Evolutionary conservation across 2,329 filamentous ascomycete species (phyloP).

Genomic region (Aureobasidium sp.): DNA sequence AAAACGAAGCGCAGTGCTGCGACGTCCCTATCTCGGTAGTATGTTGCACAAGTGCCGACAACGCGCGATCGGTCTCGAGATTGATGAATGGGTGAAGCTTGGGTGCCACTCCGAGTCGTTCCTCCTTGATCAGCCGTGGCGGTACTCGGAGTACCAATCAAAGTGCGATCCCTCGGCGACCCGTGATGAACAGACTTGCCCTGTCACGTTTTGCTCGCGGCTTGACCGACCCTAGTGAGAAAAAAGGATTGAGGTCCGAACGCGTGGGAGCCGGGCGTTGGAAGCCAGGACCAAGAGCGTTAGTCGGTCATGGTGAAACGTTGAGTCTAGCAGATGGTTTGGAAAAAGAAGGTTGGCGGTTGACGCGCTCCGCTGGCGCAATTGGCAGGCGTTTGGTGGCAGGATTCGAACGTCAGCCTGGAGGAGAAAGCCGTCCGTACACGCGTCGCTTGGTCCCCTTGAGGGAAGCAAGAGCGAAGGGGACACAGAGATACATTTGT

Average conservation of each 20-base stretch:
- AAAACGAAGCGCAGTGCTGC: neutral
- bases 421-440: neutral
- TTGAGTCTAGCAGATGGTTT: conserved; percentile 11
- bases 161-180: neutral
- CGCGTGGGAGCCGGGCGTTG: conserved; percentile 14
- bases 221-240: conserved; percentile 1
- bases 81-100: neutral
- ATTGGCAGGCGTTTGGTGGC: conserved; percentile 6
- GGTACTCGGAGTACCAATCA: neutral
- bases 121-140: neutral
- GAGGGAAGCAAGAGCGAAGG: neutral
- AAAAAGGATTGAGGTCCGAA: conserved; percentile 3
- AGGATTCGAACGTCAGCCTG: conserved; percentile 2
- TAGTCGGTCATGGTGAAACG: conserved; percentile 11
- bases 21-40: conserved; percentile 8
- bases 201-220: conserved; percentile 5
- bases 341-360: conserved; percentile 15
- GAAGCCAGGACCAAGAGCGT: conserved; percentile 6
- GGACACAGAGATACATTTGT: conserved; percentile 4
- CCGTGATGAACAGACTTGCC: neutral
- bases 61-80: neutral
- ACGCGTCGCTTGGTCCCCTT: neutral
- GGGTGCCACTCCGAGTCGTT: neutral
- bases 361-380: conserved; percentile 15
- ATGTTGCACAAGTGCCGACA: conserved; percentile 3